Base-by-base conservation (phyloP, 2,329 filamentous ascomycete species). In the Metarhizium anisopliae region DNA sequence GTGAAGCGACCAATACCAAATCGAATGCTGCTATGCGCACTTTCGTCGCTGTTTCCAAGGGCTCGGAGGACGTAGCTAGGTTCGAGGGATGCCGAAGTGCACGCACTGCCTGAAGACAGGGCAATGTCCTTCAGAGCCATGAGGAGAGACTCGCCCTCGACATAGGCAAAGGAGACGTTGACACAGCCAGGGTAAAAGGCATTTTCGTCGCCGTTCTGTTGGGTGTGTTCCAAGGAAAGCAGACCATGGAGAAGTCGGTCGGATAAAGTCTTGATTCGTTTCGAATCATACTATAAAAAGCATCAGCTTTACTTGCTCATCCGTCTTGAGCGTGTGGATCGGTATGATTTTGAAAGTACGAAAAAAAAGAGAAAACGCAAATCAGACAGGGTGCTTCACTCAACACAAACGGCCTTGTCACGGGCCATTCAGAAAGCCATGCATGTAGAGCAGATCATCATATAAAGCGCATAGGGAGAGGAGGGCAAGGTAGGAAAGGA, bases 101-200 rank as follows among this genome's bases (percentile, higher is more conserved):
- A 99, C 6, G 94, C 94, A 67, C 91, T 96, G 56, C 94, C 94
- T 0, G 94, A 99, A 6, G 93, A 97, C 40, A 99, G 77, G 0
- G 94, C 94, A 72, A 99, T 96, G 64, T 99, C 94, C 74, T 99
- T 99, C 50, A 99, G 77, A 0, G 94, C 94, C 94, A 99, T 99
- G 60, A 99, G 81, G 1, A 99, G 85, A 2, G 94, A 97, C 74
- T 99, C 94, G 62, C 94, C 94, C 74, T 99, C 94, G 4, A 99
- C 91, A 66, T 99, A 99, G 38, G 94, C 93, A 68, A 99, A 99
- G 0, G 94, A 99, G 11, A 99, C 89, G 71, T 99, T 99, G 59
- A 99, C 93, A 65, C 94, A 99, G 60, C 94, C 94, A 2, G 94
- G 91, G 70, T 99, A 99, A 72, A 95, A 95, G 53, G 83, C 80